These are phyloP conservation scores for Marasmius sp. DNA, from an alignment of 1,284 basidiomycete species.

Conservation along the genomic window DNA sequence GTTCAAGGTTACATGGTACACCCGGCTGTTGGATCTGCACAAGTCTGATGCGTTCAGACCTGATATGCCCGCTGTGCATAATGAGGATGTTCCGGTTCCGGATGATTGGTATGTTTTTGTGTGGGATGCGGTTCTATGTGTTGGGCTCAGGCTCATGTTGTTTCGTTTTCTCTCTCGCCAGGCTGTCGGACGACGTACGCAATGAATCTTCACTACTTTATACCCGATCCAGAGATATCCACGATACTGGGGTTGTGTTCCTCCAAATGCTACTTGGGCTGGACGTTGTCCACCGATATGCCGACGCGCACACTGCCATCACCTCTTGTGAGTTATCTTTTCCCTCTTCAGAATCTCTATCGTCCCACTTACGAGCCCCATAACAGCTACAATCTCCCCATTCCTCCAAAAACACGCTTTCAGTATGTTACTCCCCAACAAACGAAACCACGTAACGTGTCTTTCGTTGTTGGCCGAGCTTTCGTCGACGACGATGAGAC, in stretches of 20 bases:
- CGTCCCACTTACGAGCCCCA: too few species aligned
- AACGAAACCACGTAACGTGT: constrained; percentile 55
- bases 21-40: constrained; percentile 67
- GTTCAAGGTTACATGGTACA: constrained; percentile 61
- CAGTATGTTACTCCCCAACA: constrained; percentile 60
- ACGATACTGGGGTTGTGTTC: constrained; percentile 70
- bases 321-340: constrained; percentile 39
- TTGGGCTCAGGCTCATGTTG: too few species aligned
- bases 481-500: constrained; percentile 31
- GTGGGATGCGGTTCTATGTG: background rate
- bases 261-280: constrained; percentile 77
- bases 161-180: constrained; percentile 27
- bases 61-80: constrained; percentile 28
- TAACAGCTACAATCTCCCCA: constrained; percentile 50
- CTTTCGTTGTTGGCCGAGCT: constrained; percentile 42
- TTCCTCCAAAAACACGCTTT: constrained; percentile 47
- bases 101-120: constrained; percentile 55
- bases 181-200: constrained; percentile 65
- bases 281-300: constrained; percentile 48
- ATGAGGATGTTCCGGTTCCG: constrained; percentile 47
- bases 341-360: too few species aligned
- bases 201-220: constrained; percentile 71
- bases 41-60: constrained; percentile 69
- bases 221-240: constrained; percentile 70
- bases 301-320: constrained; percentile 44